Base-by-base conservation (phyloP, 2,329 filamentous ascomycete genomes). In the Beauveria scarabaeidicola region DNA sequence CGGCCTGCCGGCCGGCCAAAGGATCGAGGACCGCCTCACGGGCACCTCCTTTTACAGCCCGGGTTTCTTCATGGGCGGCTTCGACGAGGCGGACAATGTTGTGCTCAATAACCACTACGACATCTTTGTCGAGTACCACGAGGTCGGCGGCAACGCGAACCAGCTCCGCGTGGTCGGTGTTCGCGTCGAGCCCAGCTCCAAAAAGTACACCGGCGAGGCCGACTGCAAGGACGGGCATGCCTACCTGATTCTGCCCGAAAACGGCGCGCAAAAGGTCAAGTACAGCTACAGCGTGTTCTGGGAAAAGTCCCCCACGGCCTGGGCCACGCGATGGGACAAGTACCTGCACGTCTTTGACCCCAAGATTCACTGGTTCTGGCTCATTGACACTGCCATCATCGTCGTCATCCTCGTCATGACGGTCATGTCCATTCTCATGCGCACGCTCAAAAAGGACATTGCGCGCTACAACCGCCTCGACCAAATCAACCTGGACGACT, bases 311-410 rank as follows among this genome's bases (percentile, higher is more conserved):
- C 70, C 81, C 1, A 97, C 92, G 1, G 90, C 89, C 1, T 99
- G 96, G 87, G 94, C 94, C 29, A 99, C 94, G 13, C 85, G 94
- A 64, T 99, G 94, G 94, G 94, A 99, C 79, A 97, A 96, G 75
- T 97, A 97, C 71, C 81, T 99, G 40, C 93, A 97, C 69, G 93
- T 99, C 32, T 95, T 92, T 70, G 92, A 97, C 72, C 92, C 94
- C 56, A 95, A 94, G 78, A 97, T 99, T 67, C 94, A 99, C 74
- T 99, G 94, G 94, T 96, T 97, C 78, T 97, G 92, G 61, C 85
- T 99, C 53, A 89, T 97, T 75, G 96, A 96, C 74, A 97, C 92
- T 40, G 90, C 94, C 53, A 86, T 97, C 48, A 96, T 99, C 63
- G 92, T 99, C 54, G 82, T 96, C 52, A 94, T 97, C 74, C 80